A percentile compares a stretch with the other conserved stretches of the same genome.
Conservation (phyloP, 2,329 filamentous ascomycete species). For the Neospermospora avenae region DNA sequence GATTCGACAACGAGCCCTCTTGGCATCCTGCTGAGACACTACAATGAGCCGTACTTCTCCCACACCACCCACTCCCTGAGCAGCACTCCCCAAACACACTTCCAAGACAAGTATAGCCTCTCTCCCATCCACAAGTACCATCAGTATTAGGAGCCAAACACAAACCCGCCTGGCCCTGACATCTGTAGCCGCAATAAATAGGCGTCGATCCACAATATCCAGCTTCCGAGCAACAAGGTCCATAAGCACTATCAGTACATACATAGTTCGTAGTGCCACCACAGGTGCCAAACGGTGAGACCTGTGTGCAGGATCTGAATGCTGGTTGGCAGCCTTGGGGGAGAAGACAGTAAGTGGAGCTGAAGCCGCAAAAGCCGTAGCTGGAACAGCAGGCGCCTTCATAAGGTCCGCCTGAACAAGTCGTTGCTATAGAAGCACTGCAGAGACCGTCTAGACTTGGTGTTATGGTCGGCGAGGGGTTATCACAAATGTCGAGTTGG, state of each 20-base stretch:
- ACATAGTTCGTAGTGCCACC: constrained; percentile 8
- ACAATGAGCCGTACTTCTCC: constrained; percentile 6
- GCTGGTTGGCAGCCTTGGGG: constrained; percentile 10
- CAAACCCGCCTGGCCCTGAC: constrained; percentile 5
- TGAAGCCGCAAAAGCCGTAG: constrained; percentile 8
- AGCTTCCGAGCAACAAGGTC: constrained; percentile 11
- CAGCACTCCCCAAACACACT: constrained; percentile 10
- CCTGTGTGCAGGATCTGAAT: constrained; percentile 4
- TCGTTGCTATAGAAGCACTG: background rate
- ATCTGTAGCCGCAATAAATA: constrained; percentile 9
- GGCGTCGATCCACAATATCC: constrained; percentile 8
- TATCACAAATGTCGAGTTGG: constrained; percentile 1
- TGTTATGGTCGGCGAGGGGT: background rate
- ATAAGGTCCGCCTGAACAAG: constrained; percentile 7
- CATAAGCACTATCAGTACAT: constrained; percentile 8
- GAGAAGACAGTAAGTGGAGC: constrained; percentile 6
- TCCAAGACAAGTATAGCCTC: constrained; percentile 13
- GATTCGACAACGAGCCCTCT: background rate
- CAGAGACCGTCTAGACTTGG: constrained; percentile 10
- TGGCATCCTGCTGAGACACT: constrained; percentile 9
- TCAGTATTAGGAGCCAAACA: constrained; percentile 12
- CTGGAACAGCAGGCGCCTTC: constrained; percentile 13
- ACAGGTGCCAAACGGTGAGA: constrained; percentile 7
- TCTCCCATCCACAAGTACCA: constrained; percentile 11
- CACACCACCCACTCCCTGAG: constrained; percentile 12